Conservation (phyloP, 257 asterid species). For the Euphrasia confusa region DNA sequence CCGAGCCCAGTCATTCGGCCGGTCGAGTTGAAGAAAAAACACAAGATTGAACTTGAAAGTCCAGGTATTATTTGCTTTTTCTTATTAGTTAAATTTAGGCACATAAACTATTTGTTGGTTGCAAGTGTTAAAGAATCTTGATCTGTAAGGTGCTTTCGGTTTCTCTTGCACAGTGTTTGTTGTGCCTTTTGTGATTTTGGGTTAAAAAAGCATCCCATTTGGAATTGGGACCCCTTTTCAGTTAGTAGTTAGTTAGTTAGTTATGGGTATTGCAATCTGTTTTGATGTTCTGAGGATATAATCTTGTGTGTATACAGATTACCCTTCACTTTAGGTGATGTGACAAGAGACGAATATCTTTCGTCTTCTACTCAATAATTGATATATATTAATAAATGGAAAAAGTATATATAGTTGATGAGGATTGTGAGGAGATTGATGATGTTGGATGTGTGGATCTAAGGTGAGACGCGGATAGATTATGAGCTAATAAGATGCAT, state of each 20-base stretch:
- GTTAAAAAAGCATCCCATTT: constrained; percentile 22
- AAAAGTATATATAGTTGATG: constrained; percentile 27
- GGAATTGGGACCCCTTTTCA: constrained; percentile 39
- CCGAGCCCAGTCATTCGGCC: constrained; percentile 35
- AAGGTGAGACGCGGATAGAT: constrained; percentile 27
- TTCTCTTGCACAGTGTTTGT: constrained; percentile 23
- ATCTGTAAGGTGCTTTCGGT: constrained; percentile 36
- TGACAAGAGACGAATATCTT: constrained; percentile 37
- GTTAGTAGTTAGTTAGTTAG: too few relatives aligned
- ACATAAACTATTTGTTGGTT: not conserved
- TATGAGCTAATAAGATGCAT: constrained; percentile 7
- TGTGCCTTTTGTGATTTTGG: constrained; percentile 17
- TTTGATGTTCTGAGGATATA: constrained; percentile 26
- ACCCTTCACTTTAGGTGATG: constrained; percentile 37
- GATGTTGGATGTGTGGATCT: constrained; percentile 56
- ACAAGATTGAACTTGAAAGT: constrained; percentile 52
- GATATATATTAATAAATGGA: constrained; percentile 14
- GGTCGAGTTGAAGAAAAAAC: constrained; percentile 62
- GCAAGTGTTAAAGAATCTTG: constrained; percentile 29
- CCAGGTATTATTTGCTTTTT: constrained; percentile 40
- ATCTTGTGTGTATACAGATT: constrained; percentile 16
- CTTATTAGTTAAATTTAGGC: not conserved
- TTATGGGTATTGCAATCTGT: not conserved
- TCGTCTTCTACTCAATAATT: constrained; percentile 47
- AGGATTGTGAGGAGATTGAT: constrained; percentile 26